phyloP scores from a whole-genome alignment of 768 basidiomycete species.

The Pulveroboletus frians region DNA sequence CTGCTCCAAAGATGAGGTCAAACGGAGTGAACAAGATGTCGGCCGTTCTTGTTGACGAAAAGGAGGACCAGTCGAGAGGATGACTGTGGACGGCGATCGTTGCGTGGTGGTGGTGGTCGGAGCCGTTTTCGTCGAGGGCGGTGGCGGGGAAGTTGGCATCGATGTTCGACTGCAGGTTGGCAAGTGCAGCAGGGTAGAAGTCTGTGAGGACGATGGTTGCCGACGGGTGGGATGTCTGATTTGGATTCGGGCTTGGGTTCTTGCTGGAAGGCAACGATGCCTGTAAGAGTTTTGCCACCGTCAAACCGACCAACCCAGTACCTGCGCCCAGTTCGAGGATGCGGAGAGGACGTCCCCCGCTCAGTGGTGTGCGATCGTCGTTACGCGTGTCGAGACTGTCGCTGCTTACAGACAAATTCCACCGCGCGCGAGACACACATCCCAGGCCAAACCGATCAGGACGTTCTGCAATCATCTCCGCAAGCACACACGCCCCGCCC shows the following conservation, averaged over 20 bases:
- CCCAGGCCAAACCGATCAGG: constrained; percentile 48
- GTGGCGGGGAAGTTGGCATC: constrained; percentile 28
- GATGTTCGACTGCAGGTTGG: constrained; percentile 45
- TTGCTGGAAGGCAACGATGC: background rate
- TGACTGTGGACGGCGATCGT: constrained; percentile 22
- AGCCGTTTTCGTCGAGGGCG: background rate
- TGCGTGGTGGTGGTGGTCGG: too few species aligned
- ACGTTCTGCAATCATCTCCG: constrained; percentile 61
- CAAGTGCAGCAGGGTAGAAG: constrained; percentile 43
- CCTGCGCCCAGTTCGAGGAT: constrained; percentile 56
- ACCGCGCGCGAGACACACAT: background rate
- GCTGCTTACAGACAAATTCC: background rate
- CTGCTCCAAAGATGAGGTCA: constrained; percentile 49
- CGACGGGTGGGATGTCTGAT: background rate
- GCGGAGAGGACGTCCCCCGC: constrained; percentile 22
- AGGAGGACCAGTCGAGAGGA: constrained; percentile 39
- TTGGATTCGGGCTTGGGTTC: background rate
- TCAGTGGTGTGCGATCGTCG: too few species aligned
- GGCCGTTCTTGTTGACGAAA: constrained; percentile 12
- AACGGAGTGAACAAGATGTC: constrained; percentile 34
- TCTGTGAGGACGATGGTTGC: constrained; percentile 41
- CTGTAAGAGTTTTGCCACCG: constrained; percentile 32
- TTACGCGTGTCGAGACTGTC: background rate
- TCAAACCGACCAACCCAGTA: constrained; percentile 49
- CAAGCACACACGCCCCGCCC: constrained; percentile 79